Conservation (phyloP, 345 rosid species). For the Iberis pinnata region DNA sequence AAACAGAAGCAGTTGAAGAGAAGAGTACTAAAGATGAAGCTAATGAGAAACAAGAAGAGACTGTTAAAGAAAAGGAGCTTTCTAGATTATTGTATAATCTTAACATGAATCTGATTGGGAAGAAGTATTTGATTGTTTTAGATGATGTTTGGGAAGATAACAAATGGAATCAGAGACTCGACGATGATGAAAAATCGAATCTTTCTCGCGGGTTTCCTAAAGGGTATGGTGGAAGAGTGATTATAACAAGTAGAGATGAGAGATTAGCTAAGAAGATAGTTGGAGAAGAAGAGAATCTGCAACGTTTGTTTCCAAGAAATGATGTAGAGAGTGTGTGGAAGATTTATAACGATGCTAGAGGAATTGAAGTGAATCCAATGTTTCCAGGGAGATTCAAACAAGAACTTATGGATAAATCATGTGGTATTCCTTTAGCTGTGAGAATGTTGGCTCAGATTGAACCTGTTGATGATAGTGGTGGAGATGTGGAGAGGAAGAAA, state of each 20-base stretch:
- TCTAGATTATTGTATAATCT: slow-evolving; percentile 31
- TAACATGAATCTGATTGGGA: slow-evolving; percentile 33
- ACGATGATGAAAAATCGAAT: neutral
- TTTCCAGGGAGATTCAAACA: slow-evolving; percentile 14
- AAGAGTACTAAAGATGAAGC: neutral
- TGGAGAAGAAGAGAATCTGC: slow-evolving; percentile 35
- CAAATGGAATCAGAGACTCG: slow-evolving; percentile 31
- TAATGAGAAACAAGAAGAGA: neutral
- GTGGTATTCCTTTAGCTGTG: slow-evolving; percentile 43
- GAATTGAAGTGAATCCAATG: neutral
- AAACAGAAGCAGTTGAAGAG: neutral
- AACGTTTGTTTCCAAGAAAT: slow-evolving; percentile 26
- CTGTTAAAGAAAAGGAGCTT: slow-evolving; percentile 10
- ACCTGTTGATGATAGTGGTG: slow-evolving; percentile 12
- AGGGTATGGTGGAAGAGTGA: slow-evolving; percentile 43
- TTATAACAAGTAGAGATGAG: slow-evolving; percentile 39
- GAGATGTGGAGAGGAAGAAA: slow-evolving; percentile 1
- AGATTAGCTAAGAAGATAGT: slow-evolving; percentile 36
- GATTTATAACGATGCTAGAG: slow-evolving; percentile 27
- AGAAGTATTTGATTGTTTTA: slow-evolving; percentile 46
- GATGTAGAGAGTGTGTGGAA: slow-evolving; percentile 29
- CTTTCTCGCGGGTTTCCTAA: slow-evolving; percentile 48
- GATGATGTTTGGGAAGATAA: slow-evolving; percentile 33
- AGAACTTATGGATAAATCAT: slow-evolving; percentile 35
- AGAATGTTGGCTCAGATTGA: slow-evolving; percentile 31